Base-by-base conservation (phyloP, 1,139 yeast genomes). In the Kodamaea plutei region DNA sequence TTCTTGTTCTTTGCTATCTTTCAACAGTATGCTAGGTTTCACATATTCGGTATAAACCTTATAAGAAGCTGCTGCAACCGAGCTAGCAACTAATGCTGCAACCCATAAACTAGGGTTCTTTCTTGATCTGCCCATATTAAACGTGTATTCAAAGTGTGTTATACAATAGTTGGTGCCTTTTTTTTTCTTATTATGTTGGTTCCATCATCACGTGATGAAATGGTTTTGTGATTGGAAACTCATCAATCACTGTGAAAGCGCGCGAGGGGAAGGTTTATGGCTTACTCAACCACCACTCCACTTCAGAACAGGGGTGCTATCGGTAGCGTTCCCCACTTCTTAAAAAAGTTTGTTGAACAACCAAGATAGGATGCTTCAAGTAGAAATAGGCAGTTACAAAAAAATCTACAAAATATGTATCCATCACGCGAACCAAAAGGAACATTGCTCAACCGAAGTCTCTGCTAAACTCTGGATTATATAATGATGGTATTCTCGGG, bases 341-440 rank as follows among this genome's bases (percentile, higher is more conserved):
- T n/a, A n/a, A n/a, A n/a, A n/a, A n/a, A n/a, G n/a, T n/a, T n/a
- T n/a, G n/a, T n/a, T n/a, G n/a, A n/a, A n/a, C n/a, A n/a, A n/a
- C n/a, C n/a, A n/a, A n/a, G n/a, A n/a, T n/a, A n/a, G n/a, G n/a
- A n/a, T n/a, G n/a, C n/a, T n/a, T n/a, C n/a, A n/a, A n/a, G n/a
- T n/a, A n/a, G n/a, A n/a, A n/a, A n/a, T n/a, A n/a, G n/a, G n/a
- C n/a, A n/a, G n/a, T n/a, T n/a, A n/a, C n/a, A n/a, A n/a, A n/a
- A n/a, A n/a, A n/a, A n/a, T n/a, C n/a, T n/a, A n/a, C n/a, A n/a
- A n/a, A n/a, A 10, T 6, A 35, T 66, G 68, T 66, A 26, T 42
- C 70, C 72, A 61, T 58, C 69, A 61, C 58, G 73, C 73, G 72
- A 67, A 67, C 69, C 65, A 56, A 35, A 30, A 29, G 38, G 41